Conservation (phyloP, 495 filamentous ascomycete species). For the Neurospora discreta region DNA sequence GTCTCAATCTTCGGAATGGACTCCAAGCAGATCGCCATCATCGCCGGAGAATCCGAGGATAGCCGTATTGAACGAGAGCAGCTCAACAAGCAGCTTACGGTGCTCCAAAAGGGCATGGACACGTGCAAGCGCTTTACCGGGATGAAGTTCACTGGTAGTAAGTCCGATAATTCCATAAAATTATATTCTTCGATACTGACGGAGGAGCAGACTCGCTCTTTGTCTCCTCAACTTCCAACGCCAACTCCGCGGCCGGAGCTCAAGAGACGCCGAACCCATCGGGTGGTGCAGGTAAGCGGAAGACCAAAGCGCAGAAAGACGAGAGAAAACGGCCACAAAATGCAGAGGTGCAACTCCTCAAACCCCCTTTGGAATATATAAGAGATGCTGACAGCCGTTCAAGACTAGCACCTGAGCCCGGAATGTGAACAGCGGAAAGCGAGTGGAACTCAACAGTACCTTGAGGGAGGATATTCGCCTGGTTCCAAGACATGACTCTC, state of each 20-base stretch:
- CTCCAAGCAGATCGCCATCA: slow-evolving; percentile 28
- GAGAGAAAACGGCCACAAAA: not conserved
- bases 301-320: not conserved
- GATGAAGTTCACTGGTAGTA: slow-evolving; percentile 8
- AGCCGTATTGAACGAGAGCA: slow-evolving; percentile 36
- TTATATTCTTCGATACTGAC: slow-evolving; percentile 6
- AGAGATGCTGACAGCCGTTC: not conserved
- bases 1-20: slow-evolving; percentile 34
- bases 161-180: not conserved
- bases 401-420: not conserved
- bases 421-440: not conserved
- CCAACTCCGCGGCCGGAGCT: not conserved
- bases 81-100: slow-evolving; percentile 38
- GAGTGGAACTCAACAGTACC: not conserved
- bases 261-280: not conserved
- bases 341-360: not conserved
- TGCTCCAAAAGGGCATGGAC: slow-evolving; percentile 38
- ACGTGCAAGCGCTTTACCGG: slow-evolving; percentile 38
- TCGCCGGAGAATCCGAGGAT: slow-evolving; percentile 47
- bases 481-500: not conserved
- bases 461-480: not conserved
- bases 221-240: not conserved
- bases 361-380: not conserved
- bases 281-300: not conserved
- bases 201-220: not conserved